Evolutionary conservation across 1,284 basidiomycete species (phyloP).

Genomic region (Ceratobasidium theobromae): DNA sequence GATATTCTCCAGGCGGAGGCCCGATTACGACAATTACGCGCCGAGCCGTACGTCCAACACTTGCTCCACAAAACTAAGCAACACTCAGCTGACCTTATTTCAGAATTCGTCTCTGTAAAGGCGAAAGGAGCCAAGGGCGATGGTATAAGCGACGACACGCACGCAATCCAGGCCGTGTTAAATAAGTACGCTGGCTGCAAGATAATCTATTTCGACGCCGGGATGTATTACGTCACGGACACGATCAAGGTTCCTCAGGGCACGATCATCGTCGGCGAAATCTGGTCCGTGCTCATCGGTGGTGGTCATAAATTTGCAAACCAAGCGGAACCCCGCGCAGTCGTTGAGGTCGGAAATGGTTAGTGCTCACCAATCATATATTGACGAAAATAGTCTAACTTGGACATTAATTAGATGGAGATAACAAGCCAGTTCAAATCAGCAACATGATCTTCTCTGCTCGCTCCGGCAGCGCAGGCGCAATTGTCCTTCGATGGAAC

Average conservation of each 20-base stretch:
- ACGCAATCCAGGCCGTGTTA: constrained; percentile 62
- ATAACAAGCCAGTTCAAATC: constrained; percentile 58
- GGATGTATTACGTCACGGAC: constrained; percentile 63
- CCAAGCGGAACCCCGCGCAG: constrained; percentile 54
- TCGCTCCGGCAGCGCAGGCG: constrained; percentile 55
- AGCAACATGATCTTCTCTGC: constrained; percentile 52
- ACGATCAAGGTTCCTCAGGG: constrained; percentile 73
- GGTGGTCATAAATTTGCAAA: constrained; percentile 60
- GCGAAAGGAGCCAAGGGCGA: constrained; percentile 71
- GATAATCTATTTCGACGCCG: constrained; percentile 62
- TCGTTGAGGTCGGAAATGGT: constrained; percentile 58
- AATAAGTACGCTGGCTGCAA: constrained; percentile 68
- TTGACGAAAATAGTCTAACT: neutral
- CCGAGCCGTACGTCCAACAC: constrained; percentile 46
- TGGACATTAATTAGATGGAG: constrained; percentile 40
- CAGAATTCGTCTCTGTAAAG: constrained; percentile 62
- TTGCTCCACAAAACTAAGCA: neutral
- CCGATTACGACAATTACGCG: constrained; percentile 65
- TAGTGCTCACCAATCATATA: neutral
- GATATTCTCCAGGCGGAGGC: constrained; percentile 66
- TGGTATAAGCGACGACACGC: constrained; percentile 72
- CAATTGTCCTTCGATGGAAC: constrained; percentile 74
- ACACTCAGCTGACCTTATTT: neutral
- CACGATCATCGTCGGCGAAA: constrained; percentile 70
- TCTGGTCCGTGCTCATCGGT: constrained; percentile 73